phyloP scores from a whole-genome alignment of 352 stramenopile genomes.

The Hyaloperonospora arabidopsidis region DNA sequence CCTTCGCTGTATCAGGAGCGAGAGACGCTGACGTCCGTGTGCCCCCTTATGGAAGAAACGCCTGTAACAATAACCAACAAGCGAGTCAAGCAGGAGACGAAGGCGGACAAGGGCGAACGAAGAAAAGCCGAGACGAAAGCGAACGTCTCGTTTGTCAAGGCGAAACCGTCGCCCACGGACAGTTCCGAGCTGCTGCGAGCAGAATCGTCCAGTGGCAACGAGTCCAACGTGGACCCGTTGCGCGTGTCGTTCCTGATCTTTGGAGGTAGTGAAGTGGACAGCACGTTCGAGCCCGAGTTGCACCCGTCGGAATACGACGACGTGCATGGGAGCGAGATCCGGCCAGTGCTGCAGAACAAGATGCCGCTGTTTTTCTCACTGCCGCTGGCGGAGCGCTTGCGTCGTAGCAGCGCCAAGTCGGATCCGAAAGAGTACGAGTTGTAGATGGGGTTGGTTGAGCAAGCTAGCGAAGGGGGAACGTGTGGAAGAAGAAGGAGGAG shows the following conservation, averaged over 20 bases:
- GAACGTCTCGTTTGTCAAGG: slow-evolving; percentile 6
- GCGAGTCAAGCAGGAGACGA: slow-evolving; percentile 11
- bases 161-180: slow-evolving; percentile 23
- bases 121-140: slow-evolving; percentile 17
- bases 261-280: slow-evolving; percentile 43
- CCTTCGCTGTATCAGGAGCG: slow-evolving; percentile 12
- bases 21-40: slow-evolving; percentile 8
- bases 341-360: slow-evolving; percentile 43
- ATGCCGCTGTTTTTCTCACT: slow-evolving; percentile 67
- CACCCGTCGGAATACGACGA: slow-evolving; percentile 27
- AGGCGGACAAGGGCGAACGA: no score
- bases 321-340: slow-evolving; percentile 47
- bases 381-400: slow-evolving; percentile 32
- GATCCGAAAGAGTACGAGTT: slow-evolving; percentile 57
- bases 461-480: no score
- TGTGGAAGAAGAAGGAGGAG: no score
- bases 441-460: slow-evolving; percentile 13
- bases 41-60: slow-evolving; percentile 9
- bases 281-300: slow-evolving; percentile 41
- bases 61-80: slow-evolving; percentile 22
- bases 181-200: slow-evolving; percentile 22
- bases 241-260: slow-evolving; percentile 54
- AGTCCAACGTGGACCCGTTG: slow-evolving; percentile 15
- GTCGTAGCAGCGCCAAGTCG: slow-evolving; percentile 36
- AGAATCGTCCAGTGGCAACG: slow-evolving; percentile 22